Evolutionary conservation across 2,329 filamentous ascomycete species (phyloP).

Genomic region (Coniochaeta hoffmannii): DNA sequence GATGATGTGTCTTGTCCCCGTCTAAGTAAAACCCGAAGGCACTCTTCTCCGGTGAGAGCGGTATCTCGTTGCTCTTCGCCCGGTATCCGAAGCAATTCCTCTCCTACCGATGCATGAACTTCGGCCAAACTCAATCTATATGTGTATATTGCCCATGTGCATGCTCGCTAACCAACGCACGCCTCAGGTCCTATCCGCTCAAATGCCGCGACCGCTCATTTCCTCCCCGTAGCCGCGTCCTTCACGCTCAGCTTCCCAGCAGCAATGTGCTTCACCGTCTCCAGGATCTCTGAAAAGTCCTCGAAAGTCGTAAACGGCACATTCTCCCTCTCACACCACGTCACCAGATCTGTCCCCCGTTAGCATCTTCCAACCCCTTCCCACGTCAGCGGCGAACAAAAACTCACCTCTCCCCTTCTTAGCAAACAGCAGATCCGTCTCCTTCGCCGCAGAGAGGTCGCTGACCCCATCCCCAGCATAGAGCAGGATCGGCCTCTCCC

Average conservation of each 20-base stretch:
- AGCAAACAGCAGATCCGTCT: constrained; percentile 89
- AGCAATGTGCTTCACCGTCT: constrained; percentile 16
- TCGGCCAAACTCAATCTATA: too few species aligned
- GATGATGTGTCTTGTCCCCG: too few species aligned
- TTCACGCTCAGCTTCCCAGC: constrained; percentile 14
- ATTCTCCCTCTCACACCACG: constrained; percentile 75
- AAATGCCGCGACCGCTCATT: constrained; percentile 3
- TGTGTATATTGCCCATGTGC: neutral
- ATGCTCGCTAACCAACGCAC: neutral
- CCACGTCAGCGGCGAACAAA: neutral
- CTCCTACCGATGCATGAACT: too few species aligned
- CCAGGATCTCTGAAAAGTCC: constrained; percentile 58
- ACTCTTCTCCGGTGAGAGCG: too few species aligned
- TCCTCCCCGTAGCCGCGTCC: constrained; percentile 16
- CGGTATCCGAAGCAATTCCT: too few species aligned
- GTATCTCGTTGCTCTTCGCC: too few species aligned
- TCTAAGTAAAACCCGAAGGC: too few species aligned
- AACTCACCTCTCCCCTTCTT: constrained; percentile 75
- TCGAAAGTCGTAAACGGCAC: constrained; percentile 85
- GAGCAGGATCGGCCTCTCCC: constrained; percentile 72
- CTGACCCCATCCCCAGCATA: constrained; percentile 95
- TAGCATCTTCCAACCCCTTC: neutral
- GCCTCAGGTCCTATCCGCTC: neutral
- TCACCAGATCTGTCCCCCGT: constrained; percentile 61
- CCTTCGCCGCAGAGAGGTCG: constrained; percentile 82